Base-by-base conservation (phyloP, 2,329 filamentous ascomycete species). In the Polytolypa hystricis region DNA sequence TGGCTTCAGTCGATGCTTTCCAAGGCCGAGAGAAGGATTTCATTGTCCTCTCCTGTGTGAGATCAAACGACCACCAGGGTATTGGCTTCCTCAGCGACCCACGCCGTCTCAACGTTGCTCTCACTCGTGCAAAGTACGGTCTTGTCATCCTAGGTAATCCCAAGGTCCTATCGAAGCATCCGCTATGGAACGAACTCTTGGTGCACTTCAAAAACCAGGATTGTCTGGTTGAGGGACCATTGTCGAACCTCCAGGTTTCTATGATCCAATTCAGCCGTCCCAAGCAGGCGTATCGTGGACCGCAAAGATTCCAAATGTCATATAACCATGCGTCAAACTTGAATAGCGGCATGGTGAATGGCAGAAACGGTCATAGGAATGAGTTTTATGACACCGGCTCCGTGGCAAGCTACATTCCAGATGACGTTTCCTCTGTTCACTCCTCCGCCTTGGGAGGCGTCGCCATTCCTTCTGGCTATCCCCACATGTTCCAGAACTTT, bases 1-100 rank as follows among this genome's bases (percentile, higher is more conserved):
- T 98, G 27, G 91, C 91, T 4, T 96, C 89, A 0, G 91, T 98
- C 25, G 91, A 98, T 67, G 91, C 91, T 14, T 98, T 98, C 73
- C 91, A 98, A 58, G 91, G 91, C 35, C 82, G 91, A 68, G 91
- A 98, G 65, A 98, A 98, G 66, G 91, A 98, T 56, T 98, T 94
- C 54, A 98, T 98, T 52, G 87, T 98, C 26, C 70, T 98, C 20
- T 96, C 91, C 43, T 98, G 91, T 55, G 91, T 98, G 34, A 84
- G 91, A 56, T 96, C 89, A 56, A 98, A 98, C 57, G 91, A 98
- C 52, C 93, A 96, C 58, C 91, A 98, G 60, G 91, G 91, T 47
- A 98, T 98, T 51, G 91, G 91, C 64, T 98, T 98, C 75, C 69
- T 98, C 69, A 96, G 87, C 42, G 91, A 98, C 51, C 91, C 91